Evolutionary conservation across 2,329 filamentous ascomycete genomes (phyloP).

Genomic region (Thelonectria discophora): DNA sequence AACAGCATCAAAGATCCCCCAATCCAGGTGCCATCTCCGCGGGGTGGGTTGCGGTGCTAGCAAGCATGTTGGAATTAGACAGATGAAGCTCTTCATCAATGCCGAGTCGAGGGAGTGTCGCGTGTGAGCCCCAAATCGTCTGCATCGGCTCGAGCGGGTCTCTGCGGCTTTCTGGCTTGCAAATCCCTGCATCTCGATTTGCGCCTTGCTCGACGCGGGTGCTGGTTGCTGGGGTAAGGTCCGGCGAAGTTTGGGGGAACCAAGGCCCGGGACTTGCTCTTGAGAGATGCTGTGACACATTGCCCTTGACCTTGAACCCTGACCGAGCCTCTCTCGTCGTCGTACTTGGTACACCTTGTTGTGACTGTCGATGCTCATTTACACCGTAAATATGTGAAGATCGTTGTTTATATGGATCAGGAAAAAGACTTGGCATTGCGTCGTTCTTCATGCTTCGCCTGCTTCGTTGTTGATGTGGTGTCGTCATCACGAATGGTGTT

Average conservation of each 20-base stretch:
- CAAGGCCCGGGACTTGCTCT: neutral
- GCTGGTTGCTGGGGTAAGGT: conserved; percentile 28
- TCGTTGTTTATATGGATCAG: conserved; percentile 25
- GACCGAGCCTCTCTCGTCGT: neutral
- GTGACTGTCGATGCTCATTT: conserved; percentile 1
- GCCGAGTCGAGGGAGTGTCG: conserved; percentile 40
- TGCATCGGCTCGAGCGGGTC: conserved; percentile 40
- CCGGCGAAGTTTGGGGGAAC: conserved; percentile 1
- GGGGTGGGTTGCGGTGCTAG: conserved; percentile 10
- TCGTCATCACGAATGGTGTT: conserved; percentile 30
- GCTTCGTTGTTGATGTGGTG: conserved; percentile 15
- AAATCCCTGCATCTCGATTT: conserved; percentile 42
- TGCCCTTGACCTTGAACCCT: conserved; percentile 5
- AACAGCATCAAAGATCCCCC: conserved; percentile 6
- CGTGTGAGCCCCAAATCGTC: conserved; percentile 41
- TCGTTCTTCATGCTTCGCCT: conserved; percentile 16
- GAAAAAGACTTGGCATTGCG: conserved; percentile 27
- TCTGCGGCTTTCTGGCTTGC: conserved; percentile 27
- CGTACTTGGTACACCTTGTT: conserved; percentile 2
- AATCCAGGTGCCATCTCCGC: conserved; percentile 16
- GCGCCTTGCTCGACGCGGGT: conserved; percentile 29
- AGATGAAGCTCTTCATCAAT: conserved; percentile 22
- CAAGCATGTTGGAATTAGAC: neutral
- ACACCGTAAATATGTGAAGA: conserved; percentile 9
- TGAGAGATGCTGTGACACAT: neutral